Evolutionary conservation across 2,329 filamentous ascomycete species (phyloP), one percentile per base, ranked within the genome.

Genomic region (Penicillium sp.): DNA sequence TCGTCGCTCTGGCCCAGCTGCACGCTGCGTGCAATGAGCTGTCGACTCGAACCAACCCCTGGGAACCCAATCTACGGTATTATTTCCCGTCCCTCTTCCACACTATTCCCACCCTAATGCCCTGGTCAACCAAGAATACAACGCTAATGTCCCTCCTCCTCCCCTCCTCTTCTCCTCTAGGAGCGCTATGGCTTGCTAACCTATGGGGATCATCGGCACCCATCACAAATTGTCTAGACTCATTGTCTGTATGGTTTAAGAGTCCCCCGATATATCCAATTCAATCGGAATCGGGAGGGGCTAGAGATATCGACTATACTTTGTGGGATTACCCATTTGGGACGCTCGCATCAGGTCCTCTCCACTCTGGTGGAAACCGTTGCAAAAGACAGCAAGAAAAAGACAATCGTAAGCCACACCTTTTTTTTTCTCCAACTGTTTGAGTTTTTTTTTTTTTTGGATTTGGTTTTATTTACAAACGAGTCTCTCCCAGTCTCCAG

Each of bases 311-410:
- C 68, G 66, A 61, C 67, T 54, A 15, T 38, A 53, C 59, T 64
- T 51, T 44, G 56, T 62, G 65, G 58, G 42, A 66, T 58, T 68
- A 58, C 65, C 61, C 28, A 30, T 51, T 68, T 66, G 35, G 63
- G 68, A 47, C 42, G 60, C 60, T 60, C 61, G 66, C 66, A 64
- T 60, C 62, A 63, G 53, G 55, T 30, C 13, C 55, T 59, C 63
- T 62, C 60, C 65, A 66, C 63, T 49, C n/a, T 51, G 56, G 65
- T 70, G 67, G 67, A 68, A 70, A 68, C 68, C 68, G 68, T 70
- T 70, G 64, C 65, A 65, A 65, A 60, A 61, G 19, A 26, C 30
- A 38, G 13, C 30, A 40, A 26, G 17, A 54, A 37, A 51, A 59
- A 64, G 61, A 59, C 49, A 55, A 56, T 65, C 62, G 56, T 60